Percentiles rank a stretch among this genome's conserved stretches.
Conservation (phyloP, 768 basidiomycete genomes). For the Naganishia vishniacii region DNA sequence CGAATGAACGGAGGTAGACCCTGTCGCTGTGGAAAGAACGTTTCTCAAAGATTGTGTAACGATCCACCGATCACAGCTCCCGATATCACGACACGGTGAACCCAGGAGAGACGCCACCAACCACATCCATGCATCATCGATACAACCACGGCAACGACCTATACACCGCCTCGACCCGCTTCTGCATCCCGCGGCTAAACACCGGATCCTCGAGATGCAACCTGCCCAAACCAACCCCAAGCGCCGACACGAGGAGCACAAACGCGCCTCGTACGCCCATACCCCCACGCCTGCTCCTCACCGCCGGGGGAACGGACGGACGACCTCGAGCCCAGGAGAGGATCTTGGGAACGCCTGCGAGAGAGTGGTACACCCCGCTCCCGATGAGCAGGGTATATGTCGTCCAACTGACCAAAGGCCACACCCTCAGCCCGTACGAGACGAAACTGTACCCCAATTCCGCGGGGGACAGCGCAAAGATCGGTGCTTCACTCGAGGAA, state of each 20-base stretch:
- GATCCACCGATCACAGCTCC: too few species aligned
- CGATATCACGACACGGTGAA: too few species aligned
- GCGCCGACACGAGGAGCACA: neutral
- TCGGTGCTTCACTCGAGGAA: constrained; percentile 53
- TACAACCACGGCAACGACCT: constrained; percentile 11
- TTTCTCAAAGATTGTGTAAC: too few species aligned
- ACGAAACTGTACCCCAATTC: constrained; percentile 81
- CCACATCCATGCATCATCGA: too few species aligned
- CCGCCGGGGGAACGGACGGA: too few species aligned
- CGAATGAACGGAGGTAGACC: too few species aligned
- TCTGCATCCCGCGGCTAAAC: neutral
- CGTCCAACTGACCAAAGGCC: constrained; percentile 20
- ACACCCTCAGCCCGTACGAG: constrained; percentile 57
- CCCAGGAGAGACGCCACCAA: too few species aligned
- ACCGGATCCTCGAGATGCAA: constrained; percentile 1
- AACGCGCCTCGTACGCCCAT: neutral
- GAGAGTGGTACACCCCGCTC: neutral
- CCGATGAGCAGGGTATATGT: neutral
- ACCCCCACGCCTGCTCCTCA: neutral
- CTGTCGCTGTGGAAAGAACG: too few species aligned
- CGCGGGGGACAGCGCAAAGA: constrained; percentile 61
- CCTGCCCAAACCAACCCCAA: neutral
- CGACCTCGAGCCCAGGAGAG: neutral
- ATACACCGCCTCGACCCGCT: constrained; percentile 15
- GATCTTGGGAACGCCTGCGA: neutral